These are phyloP conservation scores for Artemisia argyi DNA, from an alignment of 129 eudicot genomes.

Conservation along the genomic window DNA sequence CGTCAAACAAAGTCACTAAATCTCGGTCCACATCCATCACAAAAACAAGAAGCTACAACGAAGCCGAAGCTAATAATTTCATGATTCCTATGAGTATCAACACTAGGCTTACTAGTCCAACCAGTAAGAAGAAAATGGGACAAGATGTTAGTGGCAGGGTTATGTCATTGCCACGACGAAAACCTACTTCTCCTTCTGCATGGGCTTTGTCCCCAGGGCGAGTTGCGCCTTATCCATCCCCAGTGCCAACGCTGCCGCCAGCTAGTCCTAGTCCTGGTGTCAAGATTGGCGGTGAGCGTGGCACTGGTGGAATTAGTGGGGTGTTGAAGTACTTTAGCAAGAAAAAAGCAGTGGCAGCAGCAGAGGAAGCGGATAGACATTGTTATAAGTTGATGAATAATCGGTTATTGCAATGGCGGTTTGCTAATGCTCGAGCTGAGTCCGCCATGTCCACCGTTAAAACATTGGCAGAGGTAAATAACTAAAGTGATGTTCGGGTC, in stretches of 20 bases:
- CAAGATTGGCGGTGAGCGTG: slow-evolving; percentile 11
- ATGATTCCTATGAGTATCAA: slow-evolving; percentile 18
- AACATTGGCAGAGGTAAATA: slow-evolving; percentile 55
- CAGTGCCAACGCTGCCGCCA: slow-evolving; percentile 46
- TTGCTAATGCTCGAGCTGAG: slow-evolving; percentile 76
- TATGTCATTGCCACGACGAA: slow-evolving; percentile 30
- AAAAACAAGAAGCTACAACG: slow-evolving; percentile 18
- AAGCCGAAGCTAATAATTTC: slow-evolving; percentile 9
- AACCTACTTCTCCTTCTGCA: slow-evolving; percentile 67
- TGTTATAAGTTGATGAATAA: slow-evolving; percentile 42
- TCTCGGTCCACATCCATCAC: slow-evolving; percentile 34
- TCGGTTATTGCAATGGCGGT: slow-evolving; percentile 80
- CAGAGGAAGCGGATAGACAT: slow-evolving; percentile 43
- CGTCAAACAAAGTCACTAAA: slow-evolving; percentile 13
- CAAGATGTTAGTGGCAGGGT: slow-evolving; percentile 12
- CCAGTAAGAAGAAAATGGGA: slow-evolving; percentile 13
- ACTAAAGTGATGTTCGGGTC: neutral
- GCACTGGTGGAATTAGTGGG: slow-evolving; percentile 45
- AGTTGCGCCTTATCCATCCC: slow-evolving; percentile 27
- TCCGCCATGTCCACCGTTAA: slow-evolving; percentile 36
- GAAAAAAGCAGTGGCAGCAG: slow-evolving; percentile 46
- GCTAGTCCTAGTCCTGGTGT: slow-evolving; percentile 24
- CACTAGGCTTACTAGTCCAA: slow-evolving; percentile 13
- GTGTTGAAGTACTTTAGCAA: slow-evolving; percentile 69
- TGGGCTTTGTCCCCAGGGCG: slow-evolving; percentile 80